phyloP scores from a whole-genome alignment of 257 asterid species.

The Nicotiana obtusifolia region DNA sequence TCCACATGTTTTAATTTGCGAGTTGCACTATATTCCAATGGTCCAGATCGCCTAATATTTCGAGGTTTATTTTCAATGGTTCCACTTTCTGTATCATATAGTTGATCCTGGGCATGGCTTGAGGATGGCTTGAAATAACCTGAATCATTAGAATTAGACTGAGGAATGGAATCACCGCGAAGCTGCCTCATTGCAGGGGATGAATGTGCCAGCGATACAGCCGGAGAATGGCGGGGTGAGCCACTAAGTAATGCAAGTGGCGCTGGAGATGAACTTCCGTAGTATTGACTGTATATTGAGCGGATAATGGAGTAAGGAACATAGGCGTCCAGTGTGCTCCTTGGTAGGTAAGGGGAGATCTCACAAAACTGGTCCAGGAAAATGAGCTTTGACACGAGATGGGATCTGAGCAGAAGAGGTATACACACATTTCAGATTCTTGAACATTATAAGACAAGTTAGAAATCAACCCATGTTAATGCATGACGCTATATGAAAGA shows the following conservation, averaged over 20 bases:
- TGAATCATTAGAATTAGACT: constrained; percentile 40
- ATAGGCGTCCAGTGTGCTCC: constrained; percentile 77
- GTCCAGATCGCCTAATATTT: constrained; percentile 79
- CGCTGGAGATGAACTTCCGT: constrained; percentile 51
- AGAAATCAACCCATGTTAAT: not conserved
- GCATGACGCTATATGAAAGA: not conserved
- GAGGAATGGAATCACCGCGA: constrained; percentile 52
- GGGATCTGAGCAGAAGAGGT: constrained; percentile 42
- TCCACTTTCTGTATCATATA: constrained; percentile 41
- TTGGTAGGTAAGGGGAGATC: constrained; percentile 69
- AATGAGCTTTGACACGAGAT: constrained; percentile 78
- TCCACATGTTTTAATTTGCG: constrained; percentile 59
- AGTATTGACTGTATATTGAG: constrained; percentile 82
- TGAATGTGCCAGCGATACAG: constrained; percentile 57
- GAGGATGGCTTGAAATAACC: constrained; percentile 60
- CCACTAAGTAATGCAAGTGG: constrained; percentile 44
- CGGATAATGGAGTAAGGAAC: constrained; percentile 81
- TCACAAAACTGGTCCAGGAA: constrained; percentile 90
- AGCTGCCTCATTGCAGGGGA: constrained; percentile 71
- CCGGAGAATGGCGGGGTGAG: constrained; percentile 82
- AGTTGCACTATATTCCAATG: constrained; percentile 70
- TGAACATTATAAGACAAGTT: not conserved
- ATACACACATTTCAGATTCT: not conserved
- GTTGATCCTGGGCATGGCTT: constrained; percentile 54
- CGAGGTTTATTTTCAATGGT: constrained; percentile 42